Conservation (phyloP, 73 alveolate species). For the Paramecium primaurelia region DNA sequence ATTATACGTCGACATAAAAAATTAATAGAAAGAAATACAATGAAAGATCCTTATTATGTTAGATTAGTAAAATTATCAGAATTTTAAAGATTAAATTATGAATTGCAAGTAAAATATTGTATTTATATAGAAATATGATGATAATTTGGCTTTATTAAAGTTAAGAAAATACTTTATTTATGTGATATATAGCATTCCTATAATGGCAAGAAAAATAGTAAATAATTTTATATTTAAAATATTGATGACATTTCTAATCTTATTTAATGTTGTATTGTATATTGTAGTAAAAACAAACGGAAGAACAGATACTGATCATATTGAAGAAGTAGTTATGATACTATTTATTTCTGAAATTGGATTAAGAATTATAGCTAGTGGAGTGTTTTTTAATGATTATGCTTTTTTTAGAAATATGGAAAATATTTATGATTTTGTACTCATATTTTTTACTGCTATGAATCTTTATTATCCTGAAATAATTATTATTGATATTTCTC, state of each 20-base stretch:
- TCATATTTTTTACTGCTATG: neutral
- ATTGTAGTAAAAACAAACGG: neutral
- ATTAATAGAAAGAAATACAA: neutral
- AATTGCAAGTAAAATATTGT: neutral
- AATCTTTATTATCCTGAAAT: neutral
- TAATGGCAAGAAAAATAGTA: neutral
- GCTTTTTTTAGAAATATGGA: slow-evolving; percentile 12
- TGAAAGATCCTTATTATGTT: slow-evolving; percentile 26
- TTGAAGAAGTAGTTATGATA: neutral
- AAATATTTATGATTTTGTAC: neutral
- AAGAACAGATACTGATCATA: neutral
- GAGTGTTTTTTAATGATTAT: neutral
- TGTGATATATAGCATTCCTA: neutral
- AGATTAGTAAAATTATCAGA: neutral
- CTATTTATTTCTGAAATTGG: neutral
- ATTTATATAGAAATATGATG: neutral
- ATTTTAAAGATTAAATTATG: neutral
- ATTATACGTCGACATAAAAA: neutral
- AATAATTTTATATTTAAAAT: neutral
- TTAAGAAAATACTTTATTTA: neutral
- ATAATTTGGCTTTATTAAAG: neutral
- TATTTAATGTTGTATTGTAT: neutral
- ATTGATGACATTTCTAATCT: neutral
- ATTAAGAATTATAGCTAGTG: slow-evolving; percentile 12
- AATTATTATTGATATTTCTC: neutral